These are phyloP conservation scores for Lepraria neglecta DNA, from an alignment of 495 filamentous ascomycete genomes.

Conservation along the genomic window DNA sequence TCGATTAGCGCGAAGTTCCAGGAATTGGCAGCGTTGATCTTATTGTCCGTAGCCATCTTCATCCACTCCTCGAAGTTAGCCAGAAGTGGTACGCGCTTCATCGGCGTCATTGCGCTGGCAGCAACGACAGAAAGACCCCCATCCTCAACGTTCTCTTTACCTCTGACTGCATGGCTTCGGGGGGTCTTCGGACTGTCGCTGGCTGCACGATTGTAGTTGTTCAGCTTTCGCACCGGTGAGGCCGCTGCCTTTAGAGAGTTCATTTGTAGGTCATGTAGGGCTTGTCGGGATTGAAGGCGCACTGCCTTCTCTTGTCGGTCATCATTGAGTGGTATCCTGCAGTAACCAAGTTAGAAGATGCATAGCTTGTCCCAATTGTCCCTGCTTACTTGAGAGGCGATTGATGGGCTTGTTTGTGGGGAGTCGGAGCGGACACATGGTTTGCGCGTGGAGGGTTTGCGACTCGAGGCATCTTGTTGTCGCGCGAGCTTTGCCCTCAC, in stretches of 20 bases:
- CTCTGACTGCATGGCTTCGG: conserved; percentile 44
- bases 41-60: conserved; percentile 99
- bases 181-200: conserved; percentile 62
- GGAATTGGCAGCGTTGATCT: conserved; percentile 97
- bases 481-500: not conserved
- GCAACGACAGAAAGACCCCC: conserved; percentile 54
- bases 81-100: conserved; percentile 91
- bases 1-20: conserved; percentile 99
- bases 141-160: conserved; percentile 56
- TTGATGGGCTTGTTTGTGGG: conserved; percentile 48
- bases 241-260: conserved; percentile 86
- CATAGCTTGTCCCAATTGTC: conserved; percentile 24
- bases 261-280: conserved; percentile 83
- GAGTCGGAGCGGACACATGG: conserved; percentile 50
- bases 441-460: conserved; percentile 50
- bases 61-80: conserved; percentile 99
- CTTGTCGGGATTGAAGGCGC: conserved; percentile 79
- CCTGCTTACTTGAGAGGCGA: conserved; percentile 62
- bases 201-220: conserved; percentile 55
- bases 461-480: conserved; percentile 64
- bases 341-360: conserved; percentile 18
- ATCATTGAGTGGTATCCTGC: conserved; percentile 86
- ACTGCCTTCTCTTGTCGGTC: conserved; percentile 87
- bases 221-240: conserved; percentile 71
- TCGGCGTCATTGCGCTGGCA: conserved; percentile 74